These are phyloP conservation scores for Sphaerulina populicola DNA, from an alignment of 2,329 filamentous ascomycete species.

Conservation along the genomic window DNA sequence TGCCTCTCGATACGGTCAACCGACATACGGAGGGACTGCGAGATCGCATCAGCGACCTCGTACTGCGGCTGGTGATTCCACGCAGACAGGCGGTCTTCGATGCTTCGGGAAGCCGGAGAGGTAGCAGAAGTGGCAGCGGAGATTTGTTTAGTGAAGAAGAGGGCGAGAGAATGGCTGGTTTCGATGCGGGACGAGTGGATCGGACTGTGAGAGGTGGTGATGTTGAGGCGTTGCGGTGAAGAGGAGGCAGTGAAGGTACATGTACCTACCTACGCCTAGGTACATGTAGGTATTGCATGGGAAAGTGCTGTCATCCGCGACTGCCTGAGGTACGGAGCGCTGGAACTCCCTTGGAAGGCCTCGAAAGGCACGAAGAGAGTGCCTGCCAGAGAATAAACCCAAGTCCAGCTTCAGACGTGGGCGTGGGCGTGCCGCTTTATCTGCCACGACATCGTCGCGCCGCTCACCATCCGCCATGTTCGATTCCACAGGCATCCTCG, in stretches of 20 bases:
- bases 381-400: not conserved
- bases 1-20: constrained; percentile 30
- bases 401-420: not conserved
- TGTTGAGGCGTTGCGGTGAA: constrained; percentile 11
- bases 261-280: no score
- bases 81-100: constrained; percentile 26
- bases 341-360: not conserved
- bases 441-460: not conserved
- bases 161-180: constrained; percentile 43
- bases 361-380: not conserved
- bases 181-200: constrained; percentile 33
- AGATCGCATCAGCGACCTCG: constrained; percentile 31
- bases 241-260: not conserved
- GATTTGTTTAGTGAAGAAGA: constrained; percentile 38
- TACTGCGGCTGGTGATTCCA: constrained; percentile 31
- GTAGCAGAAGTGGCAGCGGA: constrained; percentile 17
- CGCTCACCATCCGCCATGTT: constrained; percentile 2
- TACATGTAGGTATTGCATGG: no score
- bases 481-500: constrained; percentile 10
- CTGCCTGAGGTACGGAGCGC: not conserved
- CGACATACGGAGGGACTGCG: constrained; percentile 25
- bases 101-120: constrained; percentile 21
- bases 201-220: constrained; percentile 33
- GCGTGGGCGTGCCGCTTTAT: not conserved
- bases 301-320: not conserved